Conservation (phyloP, 768 basidiomycete genomes). For the Ephemerocybe angulata region DNA sequence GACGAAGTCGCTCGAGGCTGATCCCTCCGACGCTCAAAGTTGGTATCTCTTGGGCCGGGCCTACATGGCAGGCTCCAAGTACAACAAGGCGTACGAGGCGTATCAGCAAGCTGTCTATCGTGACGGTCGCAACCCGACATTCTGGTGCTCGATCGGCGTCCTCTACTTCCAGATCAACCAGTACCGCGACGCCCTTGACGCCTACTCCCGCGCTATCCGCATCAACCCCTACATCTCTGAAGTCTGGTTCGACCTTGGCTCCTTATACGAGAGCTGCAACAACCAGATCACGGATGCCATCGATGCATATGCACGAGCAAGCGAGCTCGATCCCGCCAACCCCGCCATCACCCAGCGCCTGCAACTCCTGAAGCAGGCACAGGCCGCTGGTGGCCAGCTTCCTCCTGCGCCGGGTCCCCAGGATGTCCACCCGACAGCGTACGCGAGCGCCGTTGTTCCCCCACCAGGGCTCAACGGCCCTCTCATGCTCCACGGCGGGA, state of each 20-base stretch:
- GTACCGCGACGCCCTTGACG: slow-evolving; percentile 97
- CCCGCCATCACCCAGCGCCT: slow-evolving; percentile 78
- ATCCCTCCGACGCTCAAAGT: slow-evolving; percentile 92
- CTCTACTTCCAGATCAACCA: slow-evolving; percentile 99
- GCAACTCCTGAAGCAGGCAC: slow-evolving; percentile 73
- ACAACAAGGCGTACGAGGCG: slow-evolving; percentile 99
- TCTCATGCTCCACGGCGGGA: slow-evolving; percentile 49
- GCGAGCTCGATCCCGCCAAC: slow-evolving; percentile 89
- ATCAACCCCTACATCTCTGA: slow-evolving; percentile 97
- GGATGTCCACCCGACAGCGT: slow-evolving; percentile 95
- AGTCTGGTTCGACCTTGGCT: slow-evolving; percentile 97
- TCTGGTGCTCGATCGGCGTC: slow-evolving; percentile 99
- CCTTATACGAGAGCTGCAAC: slow-evolving; percentile 96
- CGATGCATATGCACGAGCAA: slow-evolving; percentile 94
- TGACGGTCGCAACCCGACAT: slow-evolving; percentile 97
- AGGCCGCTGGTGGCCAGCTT: slow-evolving; percentile 67
- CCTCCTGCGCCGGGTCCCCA: slow-evolving; percentile 90
- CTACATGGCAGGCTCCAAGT: slow-evolving; percentile 97
- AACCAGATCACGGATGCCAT: slow-evolving; percentile 99
- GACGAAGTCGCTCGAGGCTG: slow-evolving; percentile 93
- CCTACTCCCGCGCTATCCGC: slow-evolving; percentile 96
- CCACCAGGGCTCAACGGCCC: slow-evolving; percentile 66
- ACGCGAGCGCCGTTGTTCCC: slow-evolving; percentile 73
- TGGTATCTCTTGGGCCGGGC: slow-evolving; percentile 99
- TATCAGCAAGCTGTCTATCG: slow-evolving; percentile 99